phyloP scores from a whole-genome alignment of 805 yeast species.

The Starmerella gropengiesseri region DNA sequence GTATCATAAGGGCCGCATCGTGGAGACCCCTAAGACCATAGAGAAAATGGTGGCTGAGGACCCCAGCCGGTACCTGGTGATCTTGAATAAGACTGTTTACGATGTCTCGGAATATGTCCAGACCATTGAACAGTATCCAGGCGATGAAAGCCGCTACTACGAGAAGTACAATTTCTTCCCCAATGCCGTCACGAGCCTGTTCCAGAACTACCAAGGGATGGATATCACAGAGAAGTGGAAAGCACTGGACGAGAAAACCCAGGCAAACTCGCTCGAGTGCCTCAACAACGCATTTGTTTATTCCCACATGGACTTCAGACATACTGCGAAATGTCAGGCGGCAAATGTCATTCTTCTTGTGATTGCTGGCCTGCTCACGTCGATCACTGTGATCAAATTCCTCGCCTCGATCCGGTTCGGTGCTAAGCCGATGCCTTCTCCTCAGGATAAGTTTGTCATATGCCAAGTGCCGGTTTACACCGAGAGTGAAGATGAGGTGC shows the following conservation, averaged over 20 bases:
- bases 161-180: conserved; percentile 31
- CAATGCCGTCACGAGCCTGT: conserved; percentile 26
- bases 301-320: conserved; percentile 32
- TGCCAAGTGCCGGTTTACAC: conserved; percentile 42
- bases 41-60: conserved; percentile 20
- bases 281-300: conserved; percentile 30
- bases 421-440: conserved; percentile 29
- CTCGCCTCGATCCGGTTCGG: conserved; percentile 33
- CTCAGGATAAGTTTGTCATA: conserved; percentile 34
- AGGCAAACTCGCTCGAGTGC: conserved; percentile 28
- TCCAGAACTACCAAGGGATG: conserved; percentile 29
- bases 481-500: conserved; percentile 44
- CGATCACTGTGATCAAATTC: conserved; percentile 33
- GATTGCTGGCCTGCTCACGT: conserved; percentile 31
- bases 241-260: conserved; percentile 23
- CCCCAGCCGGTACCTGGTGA: conserved; percentile 27
- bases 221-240: conserved; percentile 30
- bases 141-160: conserved; percentile 19
- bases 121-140: conserved; percentile 27
- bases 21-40: conserved; percentile 27
- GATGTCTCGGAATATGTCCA: conserved; percentile 32
- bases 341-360: conserved; percentile 33
- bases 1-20: conserved; percentile 32
- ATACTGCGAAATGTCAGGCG: conserved; percentile 33
- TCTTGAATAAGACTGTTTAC: conserved; percentile 30